Evolutionary conservation across 305 asterid species (phyloP), one percentile per base, ranked within the genome.

Genomic region (Fraxinus albicans): DNA sequence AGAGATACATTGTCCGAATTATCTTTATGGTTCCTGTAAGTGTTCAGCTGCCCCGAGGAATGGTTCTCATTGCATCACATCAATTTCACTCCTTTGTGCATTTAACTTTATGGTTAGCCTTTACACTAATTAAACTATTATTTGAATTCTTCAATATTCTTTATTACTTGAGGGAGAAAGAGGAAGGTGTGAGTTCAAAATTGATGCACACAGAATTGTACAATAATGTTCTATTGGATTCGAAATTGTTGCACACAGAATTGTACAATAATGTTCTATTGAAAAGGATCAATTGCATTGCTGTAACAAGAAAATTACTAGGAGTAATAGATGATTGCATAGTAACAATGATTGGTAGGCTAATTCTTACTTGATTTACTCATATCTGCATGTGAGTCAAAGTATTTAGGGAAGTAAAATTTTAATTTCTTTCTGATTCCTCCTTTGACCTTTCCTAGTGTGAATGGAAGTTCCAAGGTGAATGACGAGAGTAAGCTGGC

Each of bases 11-110:
- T 69, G 99, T 97, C 78, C 98, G 99, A 27, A 97, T 95, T 84
- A 94, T 97, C 89, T 97, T 97, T 85, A 97, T 97, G 99, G 98
- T 97, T 89, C 99, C 98, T 79, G 98, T 97, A 86, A 95, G 99
- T 90, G 63, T 63, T 82, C 35, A 80, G 2, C 35, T 67, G 67
- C 80, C 34, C 53, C 73, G 17, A 25, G 27, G 76, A 69, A 29
- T 69, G 76, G 1, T 69, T 69, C 76, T 69, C 38, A 27, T 25
- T 27, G 0, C 19, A 31, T 31, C 21, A 29, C 40, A 29, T 69
- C 76, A 12, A 69, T 31, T 27, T 69, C 19, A 29, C 5, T 69
- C n/a, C 19, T 25, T 69, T 1, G 19, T 27, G 74, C 38, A 25
- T 69, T 29, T 25, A 4, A 69, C 38, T 69, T 69, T 12, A 27